Percentiles rank a stretch among this genome's conserved stretches.
Conservation (phyloP, 78 protist species). For the Polysphondylium violaceum region DNA sequence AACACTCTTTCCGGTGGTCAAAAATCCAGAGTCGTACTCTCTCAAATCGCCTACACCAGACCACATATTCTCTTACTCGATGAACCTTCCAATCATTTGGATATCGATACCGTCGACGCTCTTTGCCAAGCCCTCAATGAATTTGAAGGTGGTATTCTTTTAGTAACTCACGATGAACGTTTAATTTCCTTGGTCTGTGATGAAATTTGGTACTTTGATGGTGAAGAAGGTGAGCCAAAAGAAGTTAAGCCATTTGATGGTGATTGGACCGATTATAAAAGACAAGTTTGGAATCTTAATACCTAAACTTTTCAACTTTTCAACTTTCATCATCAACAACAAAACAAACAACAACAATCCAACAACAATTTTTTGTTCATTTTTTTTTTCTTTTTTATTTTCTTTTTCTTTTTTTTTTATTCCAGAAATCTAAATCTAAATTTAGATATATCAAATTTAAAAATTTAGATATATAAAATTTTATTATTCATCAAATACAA, state of each 20-base stretch:
- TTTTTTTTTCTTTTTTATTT: too few species aligned
- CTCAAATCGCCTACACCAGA: conserved; percentile 72
- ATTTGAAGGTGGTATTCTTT: conserved; percentile 88
- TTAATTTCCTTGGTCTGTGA: conserved; percentile 84
- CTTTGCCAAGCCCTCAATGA: conserved; percentile 82
- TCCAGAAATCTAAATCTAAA: too few species aligned
- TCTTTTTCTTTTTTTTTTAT: neutral
- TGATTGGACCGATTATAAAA: conserved; percentile 79
- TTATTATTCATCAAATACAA: neutral
- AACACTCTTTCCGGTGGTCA: conserved; percentile 95
- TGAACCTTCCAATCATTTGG: conserved; percentile 97
- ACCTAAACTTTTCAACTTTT: too few species aligned
- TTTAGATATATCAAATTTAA: too few species aligned
- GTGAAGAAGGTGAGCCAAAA: conserved; percentile 67
- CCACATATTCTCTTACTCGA: conserved; percentile 95
- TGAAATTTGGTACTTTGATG: conserved; percentile 84
- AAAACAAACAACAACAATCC: neutral
- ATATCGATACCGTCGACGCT: conserved; percentile 90
- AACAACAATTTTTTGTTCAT: neutral
- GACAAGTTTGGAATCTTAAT: conserved; percentile 26
- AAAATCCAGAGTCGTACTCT: conserved; percentile 88
- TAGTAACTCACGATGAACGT: conserved; percentile 88
- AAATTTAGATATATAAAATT: neutral
- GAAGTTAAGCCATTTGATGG: conserved; percentile 70
- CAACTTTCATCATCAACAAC: neutral